Conservation (phyloP, 139 green algal genomes). For the Tetradesmus lagerheimii region DNA sequence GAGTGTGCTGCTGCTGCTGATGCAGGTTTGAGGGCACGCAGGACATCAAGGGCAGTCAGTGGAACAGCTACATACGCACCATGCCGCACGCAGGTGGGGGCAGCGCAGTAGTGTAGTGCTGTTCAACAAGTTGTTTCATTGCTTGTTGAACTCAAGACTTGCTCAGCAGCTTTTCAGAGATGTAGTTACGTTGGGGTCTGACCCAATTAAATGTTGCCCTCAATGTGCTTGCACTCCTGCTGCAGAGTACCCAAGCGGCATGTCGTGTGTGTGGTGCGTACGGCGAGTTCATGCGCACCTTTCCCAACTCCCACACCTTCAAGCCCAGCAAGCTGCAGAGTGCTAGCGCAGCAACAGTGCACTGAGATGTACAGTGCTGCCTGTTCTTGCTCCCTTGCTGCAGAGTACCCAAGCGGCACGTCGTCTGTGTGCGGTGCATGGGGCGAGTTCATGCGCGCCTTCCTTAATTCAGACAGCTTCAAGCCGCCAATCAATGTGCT, state of each 20-base stretch:
- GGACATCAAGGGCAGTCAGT: neutral
- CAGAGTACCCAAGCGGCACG: neutral
- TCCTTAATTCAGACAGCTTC: neutral
- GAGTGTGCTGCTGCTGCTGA: neutral
- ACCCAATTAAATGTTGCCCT: no score
- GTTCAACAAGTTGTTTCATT: no score
- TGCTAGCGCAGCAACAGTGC: no score
- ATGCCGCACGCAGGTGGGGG: neutral
- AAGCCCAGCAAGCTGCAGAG: no score
- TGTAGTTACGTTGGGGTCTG: no score
- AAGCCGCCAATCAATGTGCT: neutral
- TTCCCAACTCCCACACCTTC: neutral
- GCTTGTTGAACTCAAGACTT: no score
- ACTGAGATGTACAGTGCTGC: neutral
- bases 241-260: neutral
- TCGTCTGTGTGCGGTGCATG: neutral
- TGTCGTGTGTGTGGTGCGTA: neutral
- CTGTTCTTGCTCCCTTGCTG: neutral
- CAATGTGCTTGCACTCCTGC: no score
- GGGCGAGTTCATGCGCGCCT: neutral
- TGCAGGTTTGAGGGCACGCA: neutral
- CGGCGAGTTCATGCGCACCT: neutral
- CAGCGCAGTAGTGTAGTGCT: neutral
- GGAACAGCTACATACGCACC: slow-evolving; percentile 16
- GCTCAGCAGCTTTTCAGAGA: no score